Conservation (phyloP, 1,284 basidiomycete genomes). For the Sutorius eximius region DNA sequence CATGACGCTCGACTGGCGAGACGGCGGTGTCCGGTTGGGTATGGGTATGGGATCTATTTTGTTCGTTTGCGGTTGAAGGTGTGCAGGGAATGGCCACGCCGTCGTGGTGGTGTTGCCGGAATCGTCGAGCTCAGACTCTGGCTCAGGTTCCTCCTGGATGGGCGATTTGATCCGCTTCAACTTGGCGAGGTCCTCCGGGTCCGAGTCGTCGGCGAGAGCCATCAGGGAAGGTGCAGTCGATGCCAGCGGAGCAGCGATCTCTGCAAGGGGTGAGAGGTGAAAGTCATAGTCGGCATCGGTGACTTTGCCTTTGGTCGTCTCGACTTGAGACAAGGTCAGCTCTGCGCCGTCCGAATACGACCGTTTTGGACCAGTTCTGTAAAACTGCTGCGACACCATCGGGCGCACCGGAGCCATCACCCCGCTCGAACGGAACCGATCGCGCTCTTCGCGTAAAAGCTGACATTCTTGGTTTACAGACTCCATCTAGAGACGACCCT, state of each 20-base stretch:
- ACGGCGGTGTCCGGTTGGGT: conserved; percentile 28
- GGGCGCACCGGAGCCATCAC: conserved; percentile 20
- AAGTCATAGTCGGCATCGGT: conserved; percentile 35
- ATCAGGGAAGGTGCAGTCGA: conserved; percentile 34
- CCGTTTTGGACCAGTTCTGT: conserved; percentile 28
- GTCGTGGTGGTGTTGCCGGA: conserved; percentile 19
- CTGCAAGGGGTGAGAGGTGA: conserved; percentile 41
- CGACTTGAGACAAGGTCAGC: conserved; percentile 21
- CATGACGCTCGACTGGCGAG: conserved; percentile 31
- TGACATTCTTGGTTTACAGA: conserved; percentile 34
- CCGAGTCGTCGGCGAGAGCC: conserved; percentile 35
- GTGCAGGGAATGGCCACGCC: conserved; percentile 33
- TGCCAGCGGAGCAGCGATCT: conserved; percentile 34
- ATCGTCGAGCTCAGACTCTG: conserved; percentile 29
- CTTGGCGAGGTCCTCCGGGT: conserved; percentile 34
- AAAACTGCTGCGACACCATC: conserved; percentile 33
- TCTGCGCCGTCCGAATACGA: conserved; percentile 26
- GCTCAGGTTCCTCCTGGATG: conserved; percentile 27
- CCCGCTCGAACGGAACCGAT: conserved; percentile 23
- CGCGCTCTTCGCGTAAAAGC: conserved; percentile 32
- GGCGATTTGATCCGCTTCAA: conserved; percentile 24
- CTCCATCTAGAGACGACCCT: conserved; percentile 33
- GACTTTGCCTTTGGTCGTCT: conserved; percentile 29
- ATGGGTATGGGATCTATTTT: conserved; percentile 36
- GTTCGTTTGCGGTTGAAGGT: conserved; percentile 27